Evolutionary conservation across 805 yeast genomes (phyloP), one percentile per base, ranked within the genome.

Genomic region (Sugiyamaella chiloensis): DNA sequence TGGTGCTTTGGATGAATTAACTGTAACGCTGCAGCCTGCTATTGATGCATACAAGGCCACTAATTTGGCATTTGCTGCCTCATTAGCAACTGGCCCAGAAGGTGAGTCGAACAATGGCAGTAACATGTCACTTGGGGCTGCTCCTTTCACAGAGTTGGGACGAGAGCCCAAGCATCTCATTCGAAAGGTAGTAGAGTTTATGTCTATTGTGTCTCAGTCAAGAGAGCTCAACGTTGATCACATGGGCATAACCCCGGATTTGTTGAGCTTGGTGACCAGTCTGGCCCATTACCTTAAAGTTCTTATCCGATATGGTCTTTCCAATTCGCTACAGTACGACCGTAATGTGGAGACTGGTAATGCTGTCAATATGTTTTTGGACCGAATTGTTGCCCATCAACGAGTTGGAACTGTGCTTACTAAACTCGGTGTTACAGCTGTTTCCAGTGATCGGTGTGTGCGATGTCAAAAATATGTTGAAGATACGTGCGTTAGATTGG

Each of bases 221-320:
- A 46, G 58, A 26, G 51, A 49, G 12, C 55, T 52, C 19, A 51
- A 55, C 9, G 50, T 53, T 20, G 47, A 51, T 16, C 51, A 53
- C 2, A 50, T 54, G 52, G 61, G 58, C 8, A 50, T 56, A 21
- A 59, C 70, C 1, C 62, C 58, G 29, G 71, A 68, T 19, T 60
- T 91, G 32, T 74, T 93, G 55, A 79, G 91, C 0, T 80, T 90
- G 8, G 90, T 90, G 4, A 87, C 96, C 1, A 89, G 95, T 0
- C 71, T 91, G 57, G 97, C 99, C 0, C 98, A 93, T 63, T 91
- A 89, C 65, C 72, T 93, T 58, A 93, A 93, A 64, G 72, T 91
- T 5, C 70, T 93, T 19, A 85, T 91, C 3, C 73, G 97, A 53
- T 80, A 80, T 59, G 93, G 96, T 0, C 74, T 93, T 35, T 77